A percentile compares a stretch with the other conserved stretches of the same genome.
These are phyloP conservation scores for Cystobasidium slooffiae DNA, from an alignment of 1,284 basidiomycete species.

Conservation along the genomic window DNA sequence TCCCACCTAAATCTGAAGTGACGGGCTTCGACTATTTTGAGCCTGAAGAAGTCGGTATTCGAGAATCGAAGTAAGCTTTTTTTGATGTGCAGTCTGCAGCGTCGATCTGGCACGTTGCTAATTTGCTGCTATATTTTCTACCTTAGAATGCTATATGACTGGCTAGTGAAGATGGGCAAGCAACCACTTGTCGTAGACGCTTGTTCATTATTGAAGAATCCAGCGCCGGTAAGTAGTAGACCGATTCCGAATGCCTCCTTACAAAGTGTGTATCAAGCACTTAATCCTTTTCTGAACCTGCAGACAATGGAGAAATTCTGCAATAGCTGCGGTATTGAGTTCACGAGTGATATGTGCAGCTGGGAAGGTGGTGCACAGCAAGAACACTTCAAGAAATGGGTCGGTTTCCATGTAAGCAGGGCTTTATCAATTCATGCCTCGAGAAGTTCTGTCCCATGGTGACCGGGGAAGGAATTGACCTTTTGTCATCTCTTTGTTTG, in stretches of 20 bases:
- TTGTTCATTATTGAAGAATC: slow-evolving; percentile 46
- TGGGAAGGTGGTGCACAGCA: slow-evolving; percentile 49
- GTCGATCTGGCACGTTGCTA: neutral
- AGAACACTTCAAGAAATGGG: slow-evolving; percentile 50
- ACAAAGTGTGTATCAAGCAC: neutral
- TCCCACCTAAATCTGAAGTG: slow-evolving; percentile 45
- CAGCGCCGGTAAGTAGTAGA: slow-evolving; percentile 24
- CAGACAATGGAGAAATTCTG: slow-evolving; percentile 49
- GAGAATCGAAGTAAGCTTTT: slow-evolving; percentile 44
- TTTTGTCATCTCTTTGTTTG: neutral
- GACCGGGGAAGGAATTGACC: neutral
- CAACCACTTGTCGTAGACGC: slow-evolving; percentile 49
- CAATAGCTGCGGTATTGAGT: slow-evolving; percentile 48
- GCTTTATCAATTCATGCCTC: no score
- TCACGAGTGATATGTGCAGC: slow-evolving; percentile 48
- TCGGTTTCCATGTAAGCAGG: slow-evolving; percentile 34
- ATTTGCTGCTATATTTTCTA: neutral
- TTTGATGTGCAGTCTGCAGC: neutral
- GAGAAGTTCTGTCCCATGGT: neutral
- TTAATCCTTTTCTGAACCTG: neutral
- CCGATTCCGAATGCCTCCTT: neutral
- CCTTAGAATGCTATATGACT: slow-evolving; percentile 47
- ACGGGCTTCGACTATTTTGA: slow-evolving; percentile 53
- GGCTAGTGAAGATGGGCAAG: slow-evolving; percentile 46
- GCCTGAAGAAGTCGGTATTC: slow-evolving; percentile 50